Base-by-base conservation (phyloP, 805 yeast genomes). In the Metschnikowia anglica region DNA sequence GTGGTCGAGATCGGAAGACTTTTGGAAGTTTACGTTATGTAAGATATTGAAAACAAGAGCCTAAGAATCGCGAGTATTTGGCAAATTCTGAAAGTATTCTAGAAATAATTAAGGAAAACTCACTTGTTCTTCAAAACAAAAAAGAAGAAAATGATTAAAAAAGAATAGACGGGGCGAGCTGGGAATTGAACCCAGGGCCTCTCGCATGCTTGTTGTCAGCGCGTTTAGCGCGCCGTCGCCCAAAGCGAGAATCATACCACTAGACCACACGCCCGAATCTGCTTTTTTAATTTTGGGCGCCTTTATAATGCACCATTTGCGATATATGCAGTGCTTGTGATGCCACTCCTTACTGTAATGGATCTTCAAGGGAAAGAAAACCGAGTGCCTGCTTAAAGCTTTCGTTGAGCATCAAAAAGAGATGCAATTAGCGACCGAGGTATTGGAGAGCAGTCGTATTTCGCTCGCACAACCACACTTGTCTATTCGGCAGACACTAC, bases 1-100 rank as follows among this genome's bases (percentile, higher is more conserved):
- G 75, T 79, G 1, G 72, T 81, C 48, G 89, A 81, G 47, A 82
- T 86, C 56, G 89, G 88, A 1, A 74, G 78, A 44, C 63, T 85
- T 40, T 67, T 86, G 27, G 89, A 85, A 53, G 85, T 86, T 2
- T 73, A 81, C 43, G 88, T 85, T 9, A 26, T 15, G 20, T 41
- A 9, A 25, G 10, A 25, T 25, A 10, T 11, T 25, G n/a, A 32
- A 32, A 18, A 32, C 5, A 13, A 19, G 19, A 32, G n/a, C n/a
- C n/a, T n/a, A n/a, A n/a, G n/a, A n/a, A n/a, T n/a, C n/a, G n/a
- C n/a, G n/a, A n/a, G n/a, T n/a, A n/a, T n/a, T n/a, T n/a, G n/a
- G n/a, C n/a, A n/a, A n/a, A n/a, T n/a, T n/a, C n/a, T n/a, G n/a
- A n/a, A n/a, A n/a, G n/a, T n/a, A n/a, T n/a, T n/a, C n/a, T n/a